Evolutionary conservation across 2,329 filamentous ascomycete species (phyloP), one percentile per base, ranked within the genome.

Genomic region (Ilyonectria robusta): DNA sequence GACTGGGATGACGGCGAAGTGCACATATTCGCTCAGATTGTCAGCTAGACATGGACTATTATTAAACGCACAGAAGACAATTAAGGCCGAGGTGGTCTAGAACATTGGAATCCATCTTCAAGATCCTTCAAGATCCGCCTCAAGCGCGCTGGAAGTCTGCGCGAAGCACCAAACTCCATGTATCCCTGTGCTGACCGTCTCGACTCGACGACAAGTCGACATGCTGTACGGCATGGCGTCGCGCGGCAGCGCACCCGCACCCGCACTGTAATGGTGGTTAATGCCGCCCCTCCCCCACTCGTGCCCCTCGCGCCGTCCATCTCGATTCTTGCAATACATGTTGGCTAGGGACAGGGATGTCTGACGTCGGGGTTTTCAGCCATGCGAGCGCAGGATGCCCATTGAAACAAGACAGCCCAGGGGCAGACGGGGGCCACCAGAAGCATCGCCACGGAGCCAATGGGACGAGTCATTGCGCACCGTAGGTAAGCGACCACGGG

Each of bases 251-350:
- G 4, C 5, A 17, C 44, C 44, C 44, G 44, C 19, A 23, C 21
- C 31, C 37, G 29, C 40, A 61, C 58, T 58, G 63, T 61, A 65
- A 56, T 61, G 31, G n/a, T 31, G 46, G 26, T 33, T 53, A 65
- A 65, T 55, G 55, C 56, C 44, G 50, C 56, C 62, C 61, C 56
- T 31, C 19, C 50, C 21, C 42, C 33, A 33, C 23, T 50, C 3
- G n/a, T 26, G 26, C 26, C 40, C 50, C 37, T 42, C 51, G 31
- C 55, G 26, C 31, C 26, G 31, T 26, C 15, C 26, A n/a, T 33
- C 40, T 47, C 40, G 15, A 42, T 42, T n/a, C n/a, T 42, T 8
- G 19, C 40, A 42, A 42, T n/a, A 40, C 40, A 33, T 15, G 19
- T 47, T 15, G 40, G 15, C 15, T 40, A n/a, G 40, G 4, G 11